phyloP scores from a whole-genome alignment of 1,139 yeast species.

The Waltiozyma sp. region DNA sequence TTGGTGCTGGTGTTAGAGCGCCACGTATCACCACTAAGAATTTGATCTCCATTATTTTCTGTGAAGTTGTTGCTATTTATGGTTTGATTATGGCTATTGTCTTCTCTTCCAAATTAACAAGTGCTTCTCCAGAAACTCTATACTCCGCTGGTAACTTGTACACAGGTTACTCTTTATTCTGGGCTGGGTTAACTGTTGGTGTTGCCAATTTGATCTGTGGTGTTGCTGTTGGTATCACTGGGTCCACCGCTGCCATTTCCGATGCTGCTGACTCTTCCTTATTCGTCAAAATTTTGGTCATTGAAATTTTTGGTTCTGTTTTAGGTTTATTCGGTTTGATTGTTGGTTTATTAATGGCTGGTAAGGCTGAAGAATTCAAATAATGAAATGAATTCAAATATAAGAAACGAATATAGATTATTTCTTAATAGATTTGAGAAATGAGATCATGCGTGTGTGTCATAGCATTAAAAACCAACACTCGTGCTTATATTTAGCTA shows the following conservation, averaged over 20 bases:
- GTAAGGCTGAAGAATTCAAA: constrained; percentile 76
- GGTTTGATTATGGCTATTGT: constrained; percentile 98
- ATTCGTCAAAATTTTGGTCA: constrained; percentile 90
- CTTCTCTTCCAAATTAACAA: constrained; percentile 83
- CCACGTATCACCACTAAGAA: constrained; percentile 97
- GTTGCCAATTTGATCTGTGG: constrained; percentile 91
- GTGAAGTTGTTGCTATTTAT: constrained; percentile 98
- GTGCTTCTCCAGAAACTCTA: constrained; percentile 45
- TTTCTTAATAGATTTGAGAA: no score
- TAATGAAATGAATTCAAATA: constrained; percentile 6
- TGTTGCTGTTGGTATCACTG: constrained; percentile 93
- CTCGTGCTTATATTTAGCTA: no score
- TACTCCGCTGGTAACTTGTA: constrained; percentile 79
- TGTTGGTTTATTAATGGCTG: constrained; percentile 95
- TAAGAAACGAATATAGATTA: no score
- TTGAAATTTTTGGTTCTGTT: constrained; percentile 94
- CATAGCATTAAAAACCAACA: no score
- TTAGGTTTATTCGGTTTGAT: constrained; percentile 90
- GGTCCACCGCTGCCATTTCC: constrained; percentile 94
- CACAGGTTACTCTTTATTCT: constrained; percentile 88
- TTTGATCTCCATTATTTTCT: constrained; percentile 90
- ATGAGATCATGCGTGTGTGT: no score
- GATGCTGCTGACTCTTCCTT: constrained; percentile 96
- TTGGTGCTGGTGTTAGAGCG: constrained; percentile 97
- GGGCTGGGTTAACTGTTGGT: constrained; percentile 99